These are phyloP conservation scores for Trametes sanguinea DNA, from an alignment of 768 basidiomycete genomes.

Conservation along the genomic window DNA sequence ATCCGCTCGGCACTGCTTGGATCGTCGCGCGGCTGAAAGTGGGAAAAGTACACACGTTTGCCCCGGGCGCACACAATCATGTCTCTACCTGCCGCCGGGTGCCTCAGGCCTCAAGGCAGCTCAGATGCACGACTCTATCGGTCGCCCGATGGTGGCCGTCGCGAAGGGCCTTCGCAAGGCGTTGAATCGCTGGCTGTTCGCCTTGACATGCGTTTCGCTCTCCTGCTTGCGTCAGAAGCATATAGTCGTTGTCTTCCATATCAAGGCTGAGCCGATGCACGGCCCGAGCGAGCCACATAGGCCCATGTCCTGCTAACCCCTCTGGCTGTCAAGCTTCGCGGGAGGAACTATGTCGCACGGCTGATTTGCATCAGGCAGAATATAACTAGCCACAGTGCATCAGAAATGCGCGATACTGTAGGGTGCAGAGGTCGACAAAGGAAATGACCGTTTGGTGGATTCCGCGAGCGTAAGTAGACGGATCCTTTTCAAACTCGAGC, in stretches of 20 bases:
- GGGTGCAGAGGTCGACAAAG: no score
- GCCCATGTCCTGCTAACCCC: background rate
- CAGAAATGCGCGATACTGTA: no score
- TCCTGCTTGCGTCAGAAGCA: no score
- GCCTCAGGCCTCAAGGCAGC: background rate
- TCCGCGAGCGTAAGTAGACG: no score
- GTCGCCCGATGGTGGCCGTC: background rate
- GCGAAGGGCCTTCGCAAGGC: no score
- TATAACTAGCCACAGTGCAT: no score
- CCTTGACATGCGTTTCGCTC: background rate
- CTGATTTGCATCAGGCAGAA: no score
- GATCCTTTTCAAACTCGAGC: no score
- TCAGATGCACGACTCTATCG: background rate
- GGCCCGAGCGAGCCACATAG: background rate
- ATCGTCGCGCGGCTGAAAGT: conserved; percentile 9
- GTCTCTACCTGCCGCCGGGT: conserved; percentile 21
- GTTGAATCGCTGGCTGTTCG: no score
- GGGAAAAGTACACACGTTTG: background rate
- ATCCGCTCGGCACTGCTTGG: conserved; percentile 3
- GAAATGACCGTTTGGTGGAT: no score
- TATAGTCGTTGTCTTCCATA: no score
- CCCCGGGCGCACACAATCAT: background rate
- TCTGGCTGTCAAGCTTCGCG: conserved; percentile 8
- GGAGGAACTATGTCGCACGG: conserved; percentile 3
- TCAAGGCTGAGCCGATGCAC: no score